Evolutionary conservation across 768 basidiomycete genomes (phyloP).

Genomic region (Sporobolomyces roseus): DNA sequence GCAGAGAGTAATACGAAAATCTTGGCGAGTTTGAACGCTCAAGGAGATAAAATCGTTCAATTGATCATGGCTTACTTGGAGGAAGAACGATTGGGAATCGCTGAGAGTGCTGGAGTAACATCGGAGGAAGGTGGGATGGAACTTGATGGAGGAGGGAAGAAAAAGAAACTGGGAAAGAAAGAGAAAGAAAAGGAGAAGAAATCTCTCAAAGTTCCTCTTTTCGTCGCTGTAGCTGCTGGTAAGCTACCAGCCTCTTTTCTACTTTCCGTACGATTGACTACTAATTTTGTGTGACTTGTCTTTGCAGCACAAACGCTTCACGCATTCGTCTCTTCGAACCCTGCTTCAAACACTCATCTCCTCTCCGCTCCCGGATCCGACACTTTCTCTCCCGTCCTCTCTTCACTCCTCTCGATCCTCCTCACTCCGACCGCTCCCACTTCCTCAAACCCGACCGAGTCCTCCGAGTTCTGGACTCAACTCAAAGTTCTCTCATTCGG

Average conservation of each 20-base stretch:
- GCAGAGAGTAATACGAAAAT: constrained; percentile 42
- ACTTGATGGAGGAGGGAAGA: constrained; percentile 18
- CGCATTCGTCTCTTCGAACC: constrained; percentile 37
- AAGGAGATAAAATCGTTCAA: constrained; percentile 21
- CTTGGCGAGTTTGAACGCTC: constrained; percentile 28
- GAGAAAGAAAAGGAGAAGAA: constrained; percentile 15
- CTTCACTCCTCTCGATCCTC: constrained; percentile 34
- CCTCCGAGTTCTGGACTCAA: constrained; percentile 16
- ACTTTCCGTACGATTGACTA: no score
- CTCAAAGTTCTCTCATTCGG: constrained; percentile 39
- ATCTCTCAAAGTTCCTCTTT: constrained; percentile 21
- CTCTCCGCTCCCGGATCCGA: constrained; percentile 13
- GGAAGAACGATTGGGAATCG: constrained; percentile 21
- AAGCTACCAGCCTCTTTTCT: not conserved
- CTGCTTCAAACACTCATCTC: constrained; percentile 20
- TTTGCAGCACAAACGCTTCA: constrained; percentile 35
- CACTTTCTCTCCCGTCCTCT: constrained; percentile 28
- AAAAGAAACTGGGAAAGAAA: constrained; percentile 22
- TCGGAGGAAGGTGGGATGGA: constrained; percentile 12
- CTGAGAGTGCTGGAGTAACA: constrained; percentile 2
- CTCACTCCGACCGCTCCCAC: constrained; percentile 5
- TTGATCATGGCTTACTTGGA: constrained; percentile 25
- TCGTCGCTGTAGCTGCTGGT: constrained; percentile 35
- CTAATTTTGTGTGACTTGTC: not conserved
- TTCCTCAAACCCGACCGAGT: not conserved